Conservation (phyloP, 768 basidiomycete genomes). For the Rhizopogon roseolus region DNA sequence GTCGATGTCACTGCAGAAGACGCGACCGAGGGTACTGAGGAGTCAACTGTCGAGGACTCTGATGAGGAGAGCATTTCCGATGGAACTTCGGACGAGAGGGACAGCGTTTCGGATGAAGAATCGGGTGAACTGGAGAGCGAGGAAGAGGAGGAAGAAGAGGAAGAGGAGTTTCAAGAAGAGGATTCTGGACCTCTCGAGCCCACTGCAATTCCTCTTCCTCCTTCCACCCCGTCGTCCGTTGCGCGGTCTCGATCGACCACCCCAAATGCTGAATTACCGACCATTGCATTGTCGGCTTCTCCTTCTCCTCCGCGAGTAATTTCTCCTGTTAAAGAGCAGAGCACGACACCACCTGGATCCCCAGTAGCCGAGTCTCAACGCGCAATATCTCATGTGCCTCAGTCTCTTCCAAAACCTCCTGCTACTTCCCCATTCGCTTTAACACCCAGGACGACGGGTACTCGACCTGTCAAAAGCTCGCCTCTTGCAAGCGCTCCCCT, state of each 20-base stretch:
- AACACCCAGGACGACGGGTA: conserved; percentile 52
- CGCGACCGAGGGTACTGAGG: conserved; percentile 11
- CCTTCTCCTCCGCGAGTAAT: conserved; percentile 25
- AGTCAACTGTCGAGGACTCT: conserved; percentile 18
- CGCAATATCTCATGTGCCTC: conserved; percentile 9
- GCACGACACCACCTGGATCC: conserved; percentile 64
- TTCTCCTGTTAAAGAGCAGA: conserved; percentile 35
- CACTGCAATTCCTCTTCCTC: conserved; percentile 12
- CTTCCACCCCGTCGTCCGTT: conserved; percentile 30
- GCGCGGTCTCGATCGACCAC: conserved; percentile 55
- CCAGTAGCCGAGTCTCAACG: conserved; percentile 37
- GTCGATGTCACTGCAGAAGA: conserved; percentile 35
- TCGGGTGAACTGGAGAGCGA: conserved; percentile 18
- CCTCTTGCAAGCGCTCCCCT: conserved; percentile 58
- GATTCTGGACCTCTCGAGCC: conserved; percentile 14
- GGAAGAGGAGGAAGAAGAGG: conserved; percentile 9
- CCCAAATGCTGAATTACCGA: conserved; percentile 49
- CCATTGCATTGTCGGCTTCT: conserved; percentile 30
- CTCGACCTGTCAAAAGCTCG: conserved; percentile 67
- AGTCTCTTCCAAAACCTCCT: conserved; percentile 13
- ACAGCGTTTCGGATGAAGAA: conserved; percentile 15
- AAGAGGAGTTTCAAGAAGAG: conserved; percentile 8
- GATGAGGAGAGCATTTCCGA: conserved; percentile 12
- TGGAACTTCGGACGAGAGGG: no score
- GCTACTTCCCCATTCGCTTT: conserved; percentile 36